phyloP scores from a whole-genome alignment of 106 monocot genomes.

The Agapanthus africanus region DNA sequence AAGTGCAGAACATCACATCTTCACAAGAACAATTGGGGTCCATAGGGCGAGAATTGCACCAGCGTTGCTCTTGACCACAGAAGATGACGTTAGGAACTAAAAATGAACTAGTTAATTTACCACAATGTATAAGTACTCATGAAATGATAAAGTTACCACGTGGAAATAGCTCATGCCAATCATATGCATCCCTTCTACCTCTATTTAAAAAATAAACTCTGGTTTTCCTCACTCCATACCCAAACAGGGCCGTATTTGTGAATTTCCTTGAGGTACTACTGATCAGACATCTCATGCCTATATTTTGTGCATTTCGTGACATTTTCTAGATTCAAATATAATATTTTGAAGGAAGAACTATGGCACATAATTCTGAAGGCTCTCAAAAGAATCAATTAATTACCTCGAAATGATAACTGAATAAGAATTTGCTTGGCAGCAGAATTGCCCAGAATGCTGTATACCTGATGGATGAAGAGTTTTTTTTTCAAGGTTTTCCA shows the following conservation, averaged over 20 bases:
- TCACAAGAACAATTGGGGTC: slow-evolving; percentile 69
- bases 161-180: slow-evolving; percentile 84
- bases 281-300: no score
- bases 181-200: no score
- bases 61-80: slow-evolving; percentile 58
- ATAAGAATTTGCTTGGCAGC: slow-evolving; percentile 58
- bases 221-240: no score
- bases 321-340: no score
- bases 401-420: slow-evolving; percentile 83
- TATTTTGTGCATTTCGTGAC: no score
- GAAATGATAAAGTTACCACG: slow-evolving; percentile 34
- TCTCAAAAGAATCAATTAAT: neutral
- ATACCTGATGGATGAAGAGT: no score
- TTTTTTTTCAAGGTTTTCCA: no score
- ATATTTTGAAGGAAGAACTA: neutral
- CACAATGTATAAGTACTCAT: slow-evolving; percentile 3
- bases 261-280: no score
- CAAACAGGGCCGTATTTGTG: no score
- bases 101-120: neutral
- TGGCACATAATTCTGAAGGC: neutral
- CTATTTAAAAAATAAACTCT: no score
- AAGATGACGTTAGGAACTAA: neutral
- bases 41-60: slow-evolving; percentile 74
- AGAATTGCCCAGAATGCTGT: slow-evolving; percentile 63
- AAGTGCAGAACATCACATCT: slow-evolving; percentile 6